A percentile compares a stretch with the other conserved stretches of the same genome.
These are phyloP conservation scores for Protomyces inouyei DNA, from an alignment of 1,139 yeast genomes.

Conservation along the genomic window DNA sequence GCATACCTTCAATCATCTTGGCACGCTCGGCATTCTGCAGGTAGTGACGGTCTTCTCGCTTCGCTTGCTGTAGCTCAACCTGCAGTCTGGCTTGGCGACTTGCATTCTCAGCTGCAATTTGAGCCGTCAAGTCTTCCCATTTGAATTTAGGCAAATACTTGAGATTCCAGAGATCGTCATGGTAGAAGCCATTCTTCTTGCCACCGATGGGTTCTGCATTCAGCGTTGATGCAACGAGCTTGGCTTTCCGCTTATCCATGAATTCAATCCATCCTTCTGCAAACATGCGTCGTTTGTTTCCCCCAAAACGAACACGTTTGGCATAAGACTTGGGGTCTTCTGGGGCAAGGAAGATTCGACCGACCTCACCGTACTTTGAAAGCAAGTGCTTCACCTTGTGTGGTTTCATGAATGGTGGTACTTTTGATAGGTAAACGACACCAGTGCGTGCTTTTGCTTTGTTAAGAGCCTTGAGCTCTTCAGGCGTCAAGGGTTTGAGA, in stretches of 20 bases:
- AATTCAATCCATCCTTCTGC: conserved; percentile 99
- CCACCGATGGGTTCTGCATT: conserved; percentile 92
- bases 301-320: conserved; percentile 75
- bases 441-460: conserved; percentile 63
- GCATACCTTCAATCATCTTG: conserved; percentile 68
- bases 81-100: conserved; percentile 80
- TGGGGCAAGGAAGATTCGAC: conserved; percentile 78
- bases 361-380: conserved; percentile 75
- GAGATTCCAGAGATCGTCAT: conserved; percentile 88
- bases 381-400: conserved; percentile 77
- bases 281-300: conserved; percentile 83
- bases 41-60: conserved; percentile 75
- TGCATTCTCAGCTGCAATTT: conserved; percentile 85
- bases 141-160: conserved; percentile 87
- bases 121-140: conserved; percentile 92
- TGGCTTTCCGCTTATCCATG: conserved; percentile 75
- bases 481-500: conserved; percentile 38
- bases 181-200: conserved; percentile 82
- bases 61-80: conserved; percentile 84
- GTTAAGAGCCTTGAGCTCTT: conserved; percentile 38
- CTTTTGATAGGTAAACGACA: conserved; percentile 78
- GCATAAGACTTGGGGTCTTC: conserved; percentile 66
- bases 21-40: conserved; percentile 79
- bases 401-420: conserved; percentile 98
- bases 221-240: conserved; percentile 75